Base-by-base conservation (phyloP, 805 yeast species). In the Candida xiaguanensis region DNA sequence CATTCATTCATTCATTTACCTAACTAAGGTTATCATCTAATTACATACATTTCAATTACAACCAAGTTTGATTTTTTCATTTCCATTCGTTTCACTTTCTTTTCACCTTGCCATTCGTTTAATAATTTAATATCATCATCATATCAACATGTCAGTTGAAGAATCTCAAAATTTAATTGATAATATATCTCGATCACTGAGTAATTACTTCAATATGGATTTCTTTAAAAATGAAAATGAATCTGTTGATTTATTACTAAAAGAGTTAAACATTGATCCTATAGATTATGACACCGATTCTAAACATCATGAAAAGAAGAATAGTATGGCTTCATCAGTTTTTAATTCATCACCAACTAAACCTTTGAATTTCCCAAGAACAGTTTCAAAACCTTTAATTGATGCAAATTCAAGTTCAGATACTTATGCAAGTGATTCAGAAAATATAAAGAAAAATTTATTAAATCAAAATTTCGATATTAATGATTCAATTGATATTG, bases 331-430 rank as follows among this genome's bases (percentile, higher is more conserved):
- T 15, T 35, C 36, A n/a, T 47, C 58, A 11, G 37, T 53, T 15
- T 41, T 46, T 16, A 53, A 44, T 23, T 56, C 63, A 16, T 41
- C 44, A 4, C 68, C 67, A 13, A 56, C 59, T 6, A 61, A 61
- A 38, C 67, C 70, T 7, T 52, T 63, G 18, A 58, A 58, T 23
- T 59, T 54, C 39, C 59, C 58, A 19, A 43, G 48, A 22, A 34
- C 40, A 25, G 41, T 35, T 26, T 36, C 32, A 18, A 38, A 39
- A 34, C 32, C 36, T 31, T 40, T n/a, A 32, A 40, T 28, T 34
- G 71, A 65, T 33, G 58, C 58, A 40, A 64, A 61, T 44, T 67
- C 73, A 5, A 57, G 66, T 37, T 61, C 72, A 3, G 74, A 68
- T 37, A 68, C 74, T 7, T 67, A 56, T 33, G 63, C 63, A 14